phyloP scores from a whole-genome alignment of 1,139 yeast genomes.

The Candida dubliniensis region DNA sequence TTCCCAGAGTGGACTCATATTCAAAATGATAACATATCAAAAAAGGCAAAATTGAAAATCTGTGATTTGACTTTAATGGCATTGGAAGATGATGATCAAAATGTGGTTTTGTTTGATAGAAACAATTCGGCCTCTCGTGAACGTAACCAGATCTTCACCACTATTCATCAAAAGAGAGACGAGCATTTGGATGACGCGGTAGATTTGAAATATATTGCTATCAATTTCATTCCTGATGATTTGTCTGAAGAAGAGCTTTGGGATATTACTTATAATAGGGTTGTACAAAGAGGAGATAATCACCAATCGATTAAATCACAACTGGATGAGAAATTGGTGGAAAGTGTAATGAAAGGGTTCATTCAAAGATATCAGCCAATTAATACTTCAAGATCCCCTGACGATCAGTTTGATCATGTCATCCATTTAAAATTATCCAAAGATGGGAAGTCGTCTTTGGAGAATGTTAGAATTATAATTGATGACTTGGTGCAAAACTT shows the following conservation, averaged over 20 bases:
- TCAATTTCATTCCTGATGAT: constrained; percentile 56
- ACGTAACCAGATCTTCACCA: constrained; percentile 63
- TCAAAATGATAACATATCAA: constrained; percentile 79
- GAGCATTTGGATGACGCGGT: constrained; percentile 31
- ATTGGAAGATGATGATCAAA: constrained; percentile 22
- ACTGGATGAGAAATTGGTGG: constrained; percentile 45
- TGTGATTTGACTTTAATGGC: constrained; percentile 50
- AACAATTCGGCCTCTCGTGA: constrained; percentile 77
- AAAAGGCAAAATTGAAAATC: constrained; percentile 50
- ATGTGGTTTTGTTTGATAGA: constrained; percentile 73
- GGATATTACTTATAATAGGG: constrained; percentile 59
- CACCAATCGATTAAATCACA: constrained; percentile 78
- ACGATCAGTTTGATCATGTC: constrained; percentile 61
- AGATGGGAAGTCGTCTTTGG: constrained; percentile 46
- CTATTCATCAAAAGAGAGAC: constrained; percentile 43
- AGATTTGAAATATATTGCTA: constrained; percentile 54
- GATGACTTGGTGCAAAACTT: constrained; percentile 35
- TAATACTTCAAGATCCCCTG: constrained; percentile 52
- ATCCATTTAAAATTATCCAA: constrained; percentile 51
- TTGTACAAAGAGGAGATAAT: constrained; percentile 74
- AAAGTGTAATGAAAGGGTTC: constrained; percentile 70
- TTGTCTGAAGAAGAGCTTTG: constrained; percentile 33
- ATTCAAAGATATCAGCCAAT: constrained; percentile 68
- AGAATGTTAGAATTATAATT: constrained; percentile 51
- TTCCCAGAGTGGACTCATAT: constrained; percentile 70